Evolutionary conservation across 2,329 filamentous ascomycete genomes (phyloP), one percentile per base, ranked within the genome.

Genomic region (Pseudogymnoascus sp.): DNA sequence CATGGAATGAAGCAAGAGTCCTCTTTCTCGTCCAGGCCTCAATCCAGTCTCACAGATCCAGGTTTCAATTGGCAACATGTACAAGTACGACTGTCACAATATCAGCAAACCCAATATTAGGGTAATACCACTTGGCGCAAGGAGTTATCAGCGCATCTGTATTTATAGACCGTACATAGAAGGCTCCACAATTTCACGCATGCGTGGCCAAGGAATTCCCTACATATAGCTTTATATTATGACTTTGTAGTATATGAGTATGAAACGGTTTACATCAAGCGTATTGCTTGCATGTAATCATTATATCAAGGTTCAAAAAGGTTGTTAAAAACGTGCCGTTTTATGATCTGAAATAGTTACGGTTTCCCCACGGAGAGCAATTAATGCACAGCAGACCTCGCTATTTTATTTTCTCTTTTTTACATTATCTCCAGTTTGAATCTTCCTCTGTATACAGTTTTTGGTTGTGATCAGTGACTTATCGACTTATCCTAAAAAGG

Each of bases 1-100:
- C 15, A 97, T 97, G 92, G 82, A 90, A 71, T 89, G 76, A 63
- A 42, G 27, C 36, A 27, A 39, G 6, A 39, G 5, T 33, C 35
- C 13, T 59, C 1, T 9, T 27, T 21, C 35, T 39, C 55, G 17
- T 25, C 13, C 13, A 13, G 17, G 17, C 12, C 12, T 59, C 12
- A 13, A 59, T 59, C 33, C 10, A 27, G 35, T 39, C 33, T 39
- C 58, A 59, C 35, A 15, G 27, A 12, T 17, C 15, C 15, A 6
- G 21, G 5, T 17, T 55, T 55, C 29, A 9, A 55, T 8, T 55
- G 29, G 29, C 15, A 17, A 55, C 4, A 55, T 55, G 29, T 55
- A 35, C 17, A 55, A 55, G 27, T 55, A 55, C 48, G 48, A 55
- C 27, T 55, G 48, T 55, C 29, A 33, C 10, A 55, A 55, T 35